Percentiles rank a stretch among this genome's conserved stretches.
Evolutionary conservation across 768 basidiomycete genomes (phyloP).

Genomic region (Suillus occidentalis): DNA sequence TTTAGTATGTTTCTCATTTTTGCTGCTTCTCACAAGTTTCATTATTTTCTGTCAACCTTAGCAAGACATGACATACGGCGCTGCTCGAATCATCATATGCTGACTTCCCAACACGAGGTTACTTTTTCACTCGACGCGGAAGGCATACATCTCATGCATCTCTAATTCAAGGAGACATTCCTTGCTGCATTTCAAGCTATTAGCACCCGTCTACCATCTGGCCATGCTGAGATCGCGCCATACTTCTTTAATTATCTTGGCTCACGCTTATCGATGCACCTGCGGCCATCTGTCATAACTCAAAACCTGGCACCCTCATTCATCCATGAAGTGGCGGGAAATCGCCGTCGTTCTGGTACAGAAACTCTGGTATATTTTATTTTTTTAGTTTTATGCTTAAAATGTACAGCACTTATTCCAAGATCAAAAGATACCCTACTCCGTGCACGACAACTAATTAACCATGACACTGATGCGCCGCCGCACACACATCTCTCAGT

Average conservation of each 20-base stretch:
- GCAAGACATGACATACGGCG: background rate
- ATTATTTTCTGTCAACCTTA: background rate
- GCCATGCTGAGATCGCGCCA: background rate
- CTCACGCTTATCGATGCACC: background rate
- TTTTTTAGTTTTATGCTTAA: background rate
- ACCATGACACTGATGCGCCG: background rate
- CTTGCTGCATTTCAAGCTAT: background rate
- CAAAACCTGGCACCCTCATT: background rate
- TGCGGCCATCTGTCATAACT: background rate
- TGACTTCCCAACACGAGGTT: background rate
- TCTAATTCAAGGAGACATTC: background rate
- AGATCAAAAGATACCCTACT: slow-evolving; percentile 4
- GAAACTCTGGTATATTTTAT: background rate
- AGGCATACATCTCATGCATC: background rate
- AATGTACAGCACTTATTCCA: background rate
- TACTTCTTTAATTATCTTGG: background rate
- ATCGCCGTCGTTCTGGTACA: background rate
- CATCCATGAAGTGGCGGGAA: background rate
- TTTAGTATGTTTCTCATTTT: background rate
- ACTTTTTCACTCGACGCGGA: background rate
- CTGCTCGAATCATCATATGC: background rate
- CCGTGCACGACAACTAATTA: background rate
- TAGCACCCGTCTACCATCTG: background rate
- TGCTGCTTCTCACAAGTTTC: background rate
- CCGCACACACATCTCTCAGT: background rate